Conservation (phyloP, 257 asterid species). For the Salvia miltiorrhiza region DNA sequence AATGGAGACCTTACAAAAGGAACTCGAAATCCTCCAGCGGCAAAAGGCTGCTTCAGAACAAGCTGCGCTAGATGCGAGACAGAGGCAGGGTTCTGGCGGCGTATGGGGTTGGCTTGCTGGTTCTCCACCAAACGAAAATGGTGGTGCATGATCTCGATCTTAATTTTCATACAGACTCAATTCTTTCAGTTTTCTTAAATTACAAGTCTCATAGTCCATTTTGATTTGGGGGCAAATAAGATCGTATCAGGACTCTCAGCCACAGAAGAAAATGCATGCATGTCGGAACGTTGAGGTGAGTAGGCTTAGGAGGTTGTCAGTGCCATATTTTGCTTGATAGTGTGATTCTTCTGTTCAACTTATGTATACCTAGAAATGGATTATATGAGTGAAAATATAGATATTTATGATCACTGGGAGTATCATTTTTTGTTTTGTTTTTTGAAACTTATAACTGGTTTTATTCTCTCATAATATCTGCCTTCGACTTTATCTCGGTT, state of each 20-base stretch:
- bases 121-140: slow-evolving; percentile 50
- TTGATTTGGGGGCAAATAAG: slow-evolving; percentile 35
- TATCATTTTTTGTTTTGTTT: not conserved
- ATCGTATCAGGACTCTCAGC: slow-evolving; percentile 27
- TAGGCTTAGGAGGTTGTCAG: slow-evolving; percentile 23
- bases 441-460: not conserved
- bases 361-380: slow-evolving; percentile 24
- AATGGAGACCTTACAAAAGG: slow-evolving; percentile 79
- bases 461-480: not conserved
- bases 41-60: slow-evolving; percentile 97
- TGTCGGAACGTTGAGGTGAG: slow-evolving; percentile 19
- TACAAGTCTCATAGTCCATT: slow-evolving; percentile 14
- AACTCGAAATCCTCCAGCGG: slow-evolving; percentile 87
- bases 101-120: slow-evolving; percentile 99
- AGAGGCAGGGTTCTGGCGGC: slow-evolving; percentile 74
- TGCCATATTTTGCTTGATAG: slow-evolving; percentile 15
- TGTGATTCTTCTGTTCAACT: slow-evolving; percentile 13
- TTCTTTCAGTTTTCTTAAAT: slow-evolving; percentile 19
- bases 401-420: slow-evolving; percentile 1
- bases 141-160: slow-evolving; percentile 39
- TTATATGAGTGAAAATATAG: slow-evolving; percentile 25
- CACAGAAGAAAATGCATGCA: slow-evolving; percentile 14
- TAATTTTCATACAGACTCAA: slow-evolving; percentile 14
- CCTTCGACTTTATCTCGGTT: not conserved
- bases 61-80: slow-evolving; percentile 68